Base-by-base conservation (phyloP, 1,139 yeast genomes). In the Geotrichum histeridarum region DNA sequence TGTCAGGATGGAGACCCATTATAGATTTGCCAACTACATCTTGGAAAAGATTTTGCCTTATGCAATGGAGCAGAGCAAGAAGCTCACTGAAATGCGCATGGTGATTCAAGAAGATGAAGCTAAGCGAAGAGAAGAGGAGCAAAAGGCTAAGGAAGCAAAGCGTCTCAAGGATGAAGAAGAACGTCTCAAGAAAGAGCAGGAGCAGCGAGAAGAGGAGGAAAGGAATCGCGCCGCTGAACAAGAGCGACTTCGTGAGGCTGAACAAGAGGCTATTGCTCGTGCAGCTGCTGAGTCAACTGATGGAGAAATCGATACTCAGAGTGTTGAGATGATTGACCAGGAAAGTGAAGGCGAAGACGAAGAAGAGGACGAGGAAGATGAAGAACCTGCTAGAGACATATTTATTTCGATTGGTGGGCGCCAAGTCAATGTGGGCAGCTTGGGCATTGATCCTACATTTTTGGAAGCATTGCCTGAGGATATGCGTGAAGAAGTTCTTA, bases 381-480 rank as follows among this genome's bases (percentile, higher is more conserved):
- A 49, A 8, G 6, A 39, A 38, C 5, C 65, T 18, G 36, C 14
- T 38, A 33, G 32, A 15, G 54, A 53, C 17, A 33, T 86, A 0
- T 78, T 78, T 73, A 91, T 91, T 7, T 75, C 76, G 15, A 85
- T 91, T 61, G 93, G 91, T 22, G 95, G 87, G 39, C 73, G 84
- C 37, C 84, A 83, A 55, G 91, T 91, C 36, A 95, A 91, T 67
- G 86, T 91, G 45, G 81, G 94, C 54, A 94, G 91, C 0, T 84
- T 96, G 2, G 97, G 89, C 55, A 89, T 91, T 57, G 97, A 91
- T 69, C 95, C 95, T 0, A 94, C 86, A 62, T 91, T 90, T 66
- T 77, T 91, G 60, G 87, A 85, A 62, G 97, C 96, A 0, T 75
- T 91, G 39, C 98, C 98, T 0, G 96, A 87, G 49, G 95, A 88